Percentiles rank a stretch among this genome's conserved stretches.
These are phyloP conservation scores for Candida labiduridarum DNA, from an alignment of 1,139 yeast genomes.

Conservation along the genomic window DNA sequence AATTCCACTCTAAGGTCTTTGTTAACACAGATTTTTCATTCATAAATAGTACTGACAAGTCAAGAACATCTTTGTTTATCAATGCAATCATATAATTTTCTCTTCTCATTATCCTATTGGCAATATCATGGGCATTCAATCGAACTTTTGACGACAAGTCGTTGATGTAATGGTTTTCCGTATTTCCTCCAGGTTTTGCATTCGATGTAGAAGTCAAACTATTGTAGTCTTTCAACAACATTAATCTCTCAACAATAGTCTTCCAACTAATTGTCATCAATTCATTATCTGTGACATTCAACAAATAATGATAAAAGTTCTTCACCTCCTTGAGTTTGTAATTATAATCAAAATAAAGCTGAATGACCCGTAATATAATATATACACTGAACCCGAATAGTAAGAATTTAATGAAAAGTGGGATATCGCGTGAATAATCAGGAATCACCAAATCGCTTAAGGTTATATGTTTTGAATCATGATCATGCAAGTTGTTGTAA, in stretches of 20 bases:
- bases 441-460: slow-evolving; percentile 54
- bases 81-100: slow-evolving; percentile 92
- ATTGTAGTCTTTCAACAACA: slow-evolving; percentile 77
- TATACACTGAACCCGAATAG: slow-evolving; percentile 64
- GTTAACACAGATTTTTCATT: slow-evolving; percentile 57
- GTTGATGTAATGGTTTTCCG: slow-evolving; percentile 32
- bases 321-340: slow-evolving; percentile 62
- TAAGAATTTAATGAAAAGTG: slow-evolving; percentile 56
- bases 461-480: slow-evolving; percentile 24
- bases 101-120: slow-evolving; percentile 92
- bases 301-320: slow-evolving; percentile 65
- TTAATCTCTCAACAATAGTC: slow-evolving; percentile 75
- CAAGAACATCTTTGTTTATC: slow-evolving; percentile 75
- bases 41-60: slow-evolving; percentile 46
- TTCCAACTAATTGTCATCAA: slow-evolving; percentile 95
- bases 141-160: slow-evolving; percentile 72
- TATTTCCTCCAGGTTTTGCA: slow-evolving; percentile 13
- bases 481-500: slow-evolving; percentile 23
- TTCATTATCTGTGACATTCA: slow-evolving; percentile 75
- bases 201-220: slow-evolving; percentile 58
- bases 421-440: slow-evolving; percentile 56
- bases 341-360: slow-evolving; percentile 54
- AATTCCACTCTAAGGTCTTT: slow-evolving; percentile 90
- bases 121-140: slow-evolving; percentile 90
- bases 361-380: slow-evolving; percentile 60